Conservation (phyloP, 768 basidiomycete species). For the Trametes cinnabarina region DNA sequence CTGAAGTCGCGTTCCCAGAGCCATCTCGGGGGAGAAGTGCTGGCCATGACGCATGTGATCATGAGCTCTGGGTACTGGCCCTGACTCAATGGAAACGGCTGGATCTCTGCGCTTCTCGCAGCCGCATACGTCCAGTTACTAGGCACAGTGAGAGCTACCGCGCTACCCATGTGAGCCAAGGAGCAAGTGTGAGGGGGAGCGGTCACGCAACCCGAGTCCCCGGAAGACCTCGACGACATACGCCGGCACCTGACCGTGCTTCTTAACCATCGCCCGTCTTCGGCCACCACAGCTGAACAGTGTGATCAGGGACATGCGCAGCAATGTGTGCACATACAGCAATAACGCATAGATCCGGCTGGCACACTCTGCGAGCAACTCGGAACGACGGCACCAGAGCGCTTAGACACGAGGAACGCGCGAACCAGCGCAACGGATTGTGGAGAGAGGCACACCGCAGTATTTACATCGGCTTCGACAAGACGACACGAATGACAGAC, state of each 20-base stretch:
- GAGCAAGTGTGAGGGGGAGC: not conserved
- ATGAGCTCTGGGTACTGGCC: not conserved
- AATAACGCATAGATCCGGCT: not conserved
- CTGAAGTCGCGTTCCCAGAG: not conserved
- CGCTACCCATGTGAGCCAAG: slow-evolving; percentile 2
- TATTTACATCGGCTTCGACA: slow-evolving; percentile 13
- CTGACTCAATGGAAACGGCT: slow-evolving; percentile 4
- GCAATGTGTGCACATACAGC: not conserved
- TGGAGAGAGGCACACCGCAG: not conserved
- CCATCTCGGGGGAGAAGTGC: not conserved
- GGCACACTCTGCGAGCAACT: not conserved
- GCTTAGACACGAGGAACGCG: not conserved
- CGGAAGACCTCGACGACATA: not conserved
- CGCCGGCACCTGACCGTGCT: slow-evolving; percentile 10
- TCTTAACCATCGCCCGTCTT: not conserved
- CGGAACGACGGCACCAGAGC: slow-evolving; percentile 13
- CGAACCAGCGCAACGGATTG: not conserved
- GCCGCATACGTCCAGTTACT: not conserved
- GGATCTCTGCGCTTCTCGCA: not conserved
- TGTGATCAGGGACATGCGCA: slow-evolving; percentile 5
- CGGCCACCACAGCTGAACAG: not conserved
- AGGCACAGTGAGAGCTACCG: not conserved
- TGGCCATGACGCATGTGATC: slow-evolving; percentile 1
- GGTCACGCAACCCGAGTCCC: slow-evolving; percentile 10
- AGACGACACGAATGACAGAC: slow-evolving; percentile 3